Base-by-base conservation (phyloP, 257 asterid species). In the Ehretia macrophylla region DNA sequence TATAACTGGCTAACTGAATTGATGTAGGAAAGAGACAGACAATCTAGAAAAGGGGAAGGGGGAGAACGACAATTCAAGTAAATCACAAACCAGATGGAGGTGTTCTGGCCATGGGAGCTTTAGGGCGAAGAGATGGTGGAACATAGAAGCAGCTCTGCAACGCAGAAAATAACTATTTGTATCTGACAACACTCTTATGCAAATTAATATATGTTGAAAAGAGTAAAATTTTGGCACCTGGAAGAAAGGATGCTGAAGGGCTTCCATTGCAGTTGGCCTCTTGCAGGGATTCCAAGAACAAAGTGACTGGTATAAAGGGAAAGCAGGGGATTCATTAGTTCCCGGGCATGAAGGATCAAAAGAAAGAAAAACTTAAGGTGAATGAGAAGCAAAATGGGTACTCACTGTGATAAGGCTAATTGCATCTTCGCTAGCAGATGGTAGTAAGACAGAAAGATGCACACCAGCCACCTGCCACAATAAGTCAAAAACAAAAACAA, bases 271-370 rank as follows among this genome's bases (percentile, higher is more conserved):
- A 37, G 95, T 79, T 14, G 96, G 99, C 79, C 99, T 83, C 79
- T 80, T 83, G 68, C 81, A 60, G 46, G 99, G 99, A 77, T 92
- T 76, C 99, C 99, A 92, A 4, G 97, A 84, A 64, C 99, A 92
- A 44, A 88, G 94, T 32, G 91, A 81, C 97, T 88, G 57, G 35
- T 6, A 27, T 42, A 42, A 42, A 42, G 16, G 16, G 16, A 27
- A 1, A 27, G 35, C 35, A 3, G 35, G 35, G 6, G 35, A 27
- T 27, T 27, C 35, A 52, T 52, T 51, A 20, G 16, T 14, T 11
- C 18, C 20, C 10, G 17, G 8, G 38, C 18, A n/a, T 27, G 51
- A 59, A 77, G 47, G 23, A 40, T 11, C 14, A 59, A 68, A 64
- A 23, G 40, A 38, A 17, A 27, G 37, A 8, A 12, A 14, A 21